Percentiles rank a stretch among this genome's conserved stretches.
These are phyloP conservation scores for Cucurbita maxima DNA, from an alignment of 306 rosid species.

Conservation along the genomic window DNA sequence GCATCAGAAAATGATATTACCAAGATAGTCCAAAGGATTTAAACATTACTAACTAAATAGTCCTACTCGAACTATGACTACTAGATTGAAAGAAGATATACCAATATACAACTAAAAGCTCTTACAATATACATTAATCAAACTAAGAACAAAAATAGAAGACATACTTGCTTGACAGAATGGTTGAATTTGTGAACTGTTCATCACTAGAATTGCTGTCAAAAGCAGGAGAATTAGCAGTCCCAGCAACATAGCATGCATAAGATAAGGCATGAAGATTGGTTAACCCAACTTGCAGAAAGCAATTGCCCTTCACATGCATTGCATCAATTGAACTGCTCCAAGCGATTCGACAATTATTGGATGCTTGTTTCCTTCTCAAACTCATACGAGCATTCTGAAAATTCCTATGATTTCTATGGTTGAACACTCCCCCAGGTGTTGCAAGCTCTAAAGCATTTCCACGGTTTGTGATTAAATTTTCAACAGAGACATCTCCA, in stretches of 20 bases:
- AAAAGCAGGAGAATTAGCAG: constrained; percentile 45
- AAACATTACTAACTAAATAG: not conserved
- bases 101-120: not conserved
- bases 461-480: constrained; percentile 26
- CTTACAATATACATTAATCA: not conserved
- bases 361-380: constrained; percentile 30
- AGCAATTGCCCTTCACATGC: constrained; percentile 18
- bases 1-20: not conserved
- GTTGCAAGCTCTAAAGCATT: constrained; percentile 29
- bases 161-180: constrained; percentile 39
- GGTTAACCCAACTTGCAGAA: constrained; percentile 22
- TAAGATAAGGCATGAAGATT: constrained; percentile 18
- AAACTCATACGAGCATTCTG: constrained; percentile 31
- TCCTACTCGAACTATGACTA: not conserved
- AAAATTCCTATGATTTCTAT: constrained; percentile 19
- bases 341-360: constrained; percentile 15
- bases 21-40: not conserved
- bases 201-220: constrained; percentile 40
- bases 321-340: constrained; percentile 11
- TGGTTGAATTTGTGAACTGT: constrained; percentile 24
- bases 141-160: constrained; percentile 7
- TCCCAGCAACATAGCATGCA: constrained; percentile 31
- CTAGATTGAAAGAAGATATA: not conserved
- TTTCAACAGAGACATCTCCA: constrained; percentile 52
- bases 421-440: constrained; percentile 37